Evolutionary conservation across 2,329 filamentous ascomycete species (phyloP), one percentile per base, ranked within the genome.

Genomic region (Ophiostoma ips): DNA sequence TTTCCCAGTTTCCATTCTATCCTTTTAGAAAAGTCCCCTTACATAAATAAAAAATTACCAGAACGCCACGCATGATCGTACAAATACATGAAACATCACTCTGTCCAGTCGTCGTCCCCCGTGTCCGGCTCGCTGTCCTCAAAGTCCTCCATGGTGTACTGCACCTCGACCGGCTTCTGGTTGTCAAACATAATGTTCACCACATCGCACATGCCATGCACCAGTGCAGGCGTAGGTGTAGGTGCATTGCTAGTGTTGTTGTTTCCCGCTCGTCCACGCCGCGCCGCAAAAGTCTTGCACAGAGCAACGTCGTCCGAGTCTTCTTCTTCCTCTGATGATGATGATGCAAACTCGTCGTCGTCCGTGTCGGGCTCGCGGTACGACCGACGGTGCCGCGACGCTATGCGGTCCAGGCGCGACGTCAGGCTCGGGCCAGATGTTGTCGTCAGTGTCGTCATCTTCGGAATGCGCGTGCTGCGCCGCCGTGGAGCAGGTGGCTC

Each of bases 161-260:
- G 79, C 21, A 74, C 67, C 64, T 87, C 84, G 2, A 72, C 72
- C 5, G 81, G 79, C 53, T 86, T 81, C 60, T 85, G 76, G 61
- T 89, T 89, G 63, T 89, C 85, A 56, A 89, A 81, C 41, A 77
- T 69, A 40, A 89, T 73, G 53, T 84, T 76, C 16, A 89, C 83
- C 6, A 79, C 71, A 37, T 80, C 72, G 59, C 84, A 90, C 56
- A 82, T 71, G 1, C 83, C 83, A 53, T 89, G 84, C 24, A 82
- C 65, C 51, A 71, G 2, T n/a, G 13, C 5, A 10, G 13, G 21
- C 7, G 12, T 21, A 13, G 11, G 4, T 31, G 13, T 3, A 34
- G 3, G 21, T 30, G 24, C 24, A 28, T 28, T 28, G 5, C 8
- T 28, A n/a, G n/a, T n/a, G n/a, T n/a, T n/a, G n/a, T n/a, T n/a